Evolutionary conservation across 345 rosid species (phyloP), one percentile per base, ranked within the genome.

Genomic region (Cardamine resedifolia): DNA sequence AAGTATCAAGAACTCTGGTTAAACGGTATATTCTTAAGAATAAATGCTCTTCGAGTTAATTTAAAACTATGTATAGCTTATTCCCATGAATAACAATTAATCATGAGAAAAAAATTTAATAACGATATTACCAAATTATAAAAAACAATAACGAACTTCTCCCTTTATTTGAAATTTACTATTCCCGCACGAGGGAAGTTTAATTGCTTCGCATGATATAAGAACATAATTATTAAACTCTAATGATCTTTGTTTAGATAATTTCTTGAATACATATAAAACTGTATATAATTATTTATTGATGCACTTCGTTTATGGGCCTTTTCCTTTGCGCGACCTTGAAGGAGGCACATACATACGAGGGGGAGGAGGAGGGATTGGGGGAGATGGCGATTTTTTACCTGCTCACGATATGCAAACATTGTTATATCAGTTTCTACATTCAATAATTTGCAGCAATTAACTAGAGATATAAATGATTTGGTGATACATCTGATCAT

Each of bases 311-410:
- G 24, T 31, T 56, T 28, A 48, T 31, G 30, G 8, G 45, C 69
- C 69, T 48, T 15, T 23, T 31, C 69, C 69, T 64, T 56, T 50
- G 15, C 15, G 69, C 7, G 69, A 64, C 21, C 9, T 64, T 1
- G 69, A 64, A 7, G 69, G 45, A 51, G 70, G 58, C n/a, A 36
- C 14, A 49, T 65, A 65, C 1, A 12, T 47, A 48, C 1, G 10
- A 44, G 67, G 55, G 6, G 52, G 67, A 44, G 66, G 55, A 2
- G 52, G 67, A 27, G 66, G 18, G 5, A n/a, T n/a, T 9, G 24
- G 52, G 12, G 43, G 44, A 47, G 58, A 64, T 14, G 7, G 44
- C 50, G 31, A 65, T 3, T 20, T 49, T 15, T 23, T 65, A 14
- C 70, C 70, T 65, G 58, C 14, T 47, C 23, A 65, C 5, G 23